Conservation (phyloP, 495 filamentous ascomycete genomes). For the Talaromyces liani region DNA sequence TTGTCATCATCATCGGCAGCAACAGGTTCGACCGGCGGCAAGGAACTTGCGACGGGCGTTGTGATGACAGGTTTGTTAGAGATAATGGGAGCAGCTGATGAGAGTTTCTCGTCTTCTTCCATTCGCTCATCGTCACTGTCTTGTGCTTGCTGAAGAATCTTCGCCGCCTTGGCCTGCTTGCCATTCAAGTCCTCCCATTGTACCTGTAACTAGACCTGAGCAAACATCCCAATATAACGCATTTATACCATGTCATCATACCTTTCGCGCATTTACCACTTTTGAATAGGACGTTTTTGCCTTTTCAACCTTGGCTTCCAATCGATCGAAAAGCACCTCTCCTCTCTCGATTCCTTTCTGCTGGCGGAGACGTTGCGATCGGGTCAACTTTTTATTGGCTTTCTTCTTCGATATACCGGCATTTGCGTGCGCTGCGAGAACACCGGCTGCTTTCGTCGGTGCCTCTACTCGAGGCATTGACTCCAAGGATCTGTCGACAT, state of each 20-base stretch:
- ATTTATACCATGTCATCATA: slow-evolving; percentile 16
- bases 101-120: not conserved
- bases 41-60: not conserved
- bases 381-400: slow-evolving; percentile 49
- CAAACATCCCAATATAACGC: not conserved
- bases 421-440: slow-evolving; percentile 50
- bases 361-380: slow-evolving; percentile 57
- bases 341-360: slow-evolving; percentile 69
- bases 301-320: slow-evolving; percentile 1
- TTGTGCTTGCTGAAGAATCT: slow-evolving; percentile 4
- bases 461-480: slow-evolving; percentile 48
- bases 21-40: slow-evolving; percentile 13
- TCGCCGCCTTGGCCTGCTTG: slow-evolving; percentile 13
- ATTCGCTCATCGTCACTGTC: slow-evolving; percentile 1
- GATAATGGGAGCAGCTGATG: not conserved
- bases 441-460: slow-evolving; percentile 43
- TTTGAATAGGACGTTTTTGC: not conserved
- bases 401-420: slow-evolving; percentile 64
- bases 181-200: slow-evolving; percentile 38
- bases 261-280: slow-evolving; percentile 19
- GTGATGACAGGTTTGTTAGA: not conserved
- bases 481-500: slow-evolving; percentile 70
- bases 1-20: slow-evolving; percentile 32
- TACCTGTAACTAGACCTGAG: slow-evolving; percentile 16
- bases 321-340: slow-evolving; percentile 37